Percentiles rank a stretch among this genome's conserved stretches.
phyloP scores from a whole-genome alignment of 2,329 filamentous ascomycete genomes.

The Aureobasidium pullulans region DNA sequence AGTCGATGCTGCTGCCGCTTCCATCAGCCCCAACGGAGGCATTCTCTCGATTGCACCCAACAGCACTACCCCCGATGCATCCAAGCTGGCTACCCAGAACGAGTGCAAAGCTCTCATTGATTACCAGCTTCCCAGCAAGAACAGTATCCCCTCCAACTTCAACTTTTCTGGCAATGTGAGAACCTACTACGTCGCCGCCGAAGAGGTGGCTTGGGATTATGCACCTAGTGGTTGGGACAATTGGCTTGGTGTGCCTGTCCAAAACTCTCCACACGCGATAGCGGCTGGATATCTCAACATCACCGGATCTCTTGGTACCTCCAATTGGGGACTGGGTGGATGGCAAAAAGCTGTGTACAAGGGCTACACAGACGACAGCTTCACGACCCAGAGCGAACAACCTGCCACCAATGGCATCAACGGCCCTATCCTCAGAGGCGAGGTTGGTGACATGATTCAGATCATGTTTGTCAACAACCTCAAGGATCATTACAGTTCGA shows the following conservation, averaged over 20 bases:
- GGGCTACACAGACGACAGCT: conserved; percentile 26
- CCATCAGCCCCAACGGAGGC: neutral
- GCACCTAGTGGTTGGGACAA: conserved; percentile 24
- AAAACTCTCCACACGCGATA: neutral
- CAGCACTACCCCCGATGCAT: neutral
- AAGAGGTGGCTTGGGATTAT: conserved; percentile 23
- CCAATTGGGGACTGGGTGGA: conserved; percentile 18
- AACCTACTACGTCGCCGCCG: conserved; percentile 22
- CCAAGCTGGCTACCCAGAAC: neutral
- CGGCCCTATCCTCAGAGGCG: conserved; percentile 21
- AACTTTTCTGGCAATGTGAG: conserved; percentile 21
- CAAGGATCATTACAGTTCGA: conserved; percentile 20
- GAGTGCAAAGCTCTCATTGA: conserved; percentile 12
- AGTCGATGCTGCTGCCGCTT: neutral
- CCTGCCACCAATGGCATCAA: conserved; percentile 23
- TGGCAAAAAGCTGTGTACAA: conserved; percentile 26
- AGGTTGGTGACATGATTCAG: conserved; percentile 24
- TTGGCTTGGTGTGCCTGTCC: conserved; percentile 20
- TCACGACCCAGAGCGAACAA: conserved; percentile 19
- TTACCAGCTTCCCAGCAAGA: conserved; percentile 16
- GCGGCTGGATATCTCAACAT: conserved; percentile 18
- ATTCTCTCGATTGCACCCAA: neutral
- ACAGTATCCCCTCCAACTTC: conserved; percentile 17
- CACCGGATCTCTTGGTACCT: conserved; percentile 15
- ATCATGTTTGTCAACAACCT: conserved; percentile 25